phyloP scores from a whole-genome alignment of 495 filamentous ascomycete genomes.

The Symbiotaphrina buchneri region DNA sequence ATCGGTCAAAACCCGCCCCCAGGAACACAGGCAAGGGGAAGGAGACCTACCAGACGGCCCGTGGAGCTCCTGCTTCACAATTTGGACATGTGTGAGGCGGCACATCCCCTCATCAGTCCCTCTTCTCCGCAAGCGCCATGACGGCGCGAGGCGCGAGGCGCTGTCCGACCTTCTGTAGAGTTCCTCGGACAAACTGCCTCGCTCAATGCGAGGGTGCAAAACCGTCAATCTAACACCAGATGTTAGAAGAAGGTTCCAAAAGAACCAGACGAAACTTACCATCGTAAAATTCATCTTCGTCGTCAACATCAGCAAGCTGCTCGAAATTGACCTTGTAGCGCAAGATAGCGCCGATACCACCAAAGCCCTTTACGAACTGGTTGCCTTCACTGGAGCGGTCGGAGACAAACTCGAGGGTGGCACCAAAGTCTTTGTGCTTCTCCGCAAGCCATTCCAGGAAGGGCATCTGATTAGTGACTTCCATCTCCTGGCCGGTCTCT shows the following conservation, averaged over 20 bases:
- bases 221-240: constrained; percentile 58
- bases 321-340: constrained; percentile 99
- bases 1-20: too few relatives aligned
- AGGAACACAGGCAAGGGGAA: too few relatives aligned
- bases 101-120: too few relatives aligned
- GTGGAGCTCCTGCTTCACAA: too few relatives aligned
- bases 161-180: constrained; percentile 36
- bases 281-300: constrained; percentile 96
- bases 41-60: too few relatives aligned
- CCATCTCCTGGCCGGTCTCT: constrained; percentile 91
- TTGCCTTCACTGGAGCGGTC: constrained; percentile 94
- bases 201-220: constrained; percentile 68
- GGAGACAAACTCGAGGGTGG: constrained; percentile 91
- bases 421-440: constrained; percentile 91
- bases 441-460: constrained; percentile 99
- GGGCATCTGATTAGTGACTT: constrained; percentile 56
- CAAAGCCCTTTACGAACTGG: constrained; percentile 98
- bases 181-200: constrained; percentile 67
- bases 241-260: constrained; percentile 6
- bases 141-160: constrained; percentile 19
- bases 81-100: too few relatives aligned
- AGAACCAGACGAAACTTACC: constrained; percentile 25
- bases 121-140: constrained; percentile 8
- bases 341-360: constrained; percentile 90
- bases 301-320: constrained; percentile 80